Conservation (phyloP, 78 protist species). For the Dictyostelium purpureum region DNA sequence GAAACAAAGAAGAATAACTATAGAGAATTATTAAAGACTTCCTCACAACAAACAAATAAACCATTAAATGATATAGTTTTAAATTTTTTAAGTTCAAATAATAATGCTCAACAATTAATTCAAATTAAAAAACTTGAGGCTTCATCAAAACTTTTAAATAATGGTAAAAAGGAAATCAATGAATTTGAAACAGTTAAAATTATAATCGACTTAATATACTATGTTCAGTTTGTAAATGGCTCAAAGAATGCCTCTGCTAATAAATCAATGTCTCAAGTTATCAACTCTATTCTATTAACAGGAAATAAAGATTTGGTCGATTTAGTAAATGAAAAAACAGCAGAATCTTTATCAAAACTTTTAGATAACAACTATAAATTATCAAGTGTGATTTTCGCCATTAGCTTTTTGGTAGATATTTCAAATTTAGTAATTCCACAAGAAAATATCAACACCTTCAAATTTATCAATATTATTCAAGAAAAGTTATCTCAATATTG, state of each 20-base stretch:
- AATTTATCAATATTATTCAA: not conserved
- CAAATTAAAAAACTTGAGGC: slow-evolving; percentile 39
- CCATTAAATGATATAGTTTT: not conserved
- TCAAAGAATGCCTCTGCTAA: not conserved
- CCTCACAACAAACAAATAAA: not conserved
- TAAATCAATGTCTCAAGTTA: slow-evolving; percentile 1
- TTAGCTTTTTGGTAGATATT: not conserved
- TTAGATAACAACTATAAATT: not conserved
- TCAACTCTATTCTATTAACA: not conserved
- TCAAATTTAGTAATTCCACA: not conserved
- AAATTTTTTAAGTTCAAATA: not conserved
- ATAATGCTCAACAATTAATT: slow-evolving; percentile 23
- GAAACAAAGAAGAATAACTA: not conserved
- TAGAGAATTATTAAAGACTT: not conserved
- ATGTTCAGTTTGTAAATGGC: not conserved
- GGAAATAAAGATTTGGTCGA: not conserved
- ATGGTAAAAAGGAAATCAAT: not conserved
- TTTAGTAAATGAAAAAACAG: not conserved
- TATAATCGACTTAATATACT: not conserved
- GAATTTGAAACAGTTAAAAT: not conserved
- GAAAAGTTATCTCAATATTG: not conserved
- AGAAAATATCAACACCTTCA: not conserved
- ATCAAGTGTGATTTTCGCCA: not conserved
- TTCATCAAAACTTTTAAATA: not conserved
- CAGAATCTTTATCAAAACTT: not conserved